These are phyloP conservation scores for Omphalotus guepiniiformis DNA, from an alignment of 768 basidiomycete species.

Conservation along the genomic window DNA sequence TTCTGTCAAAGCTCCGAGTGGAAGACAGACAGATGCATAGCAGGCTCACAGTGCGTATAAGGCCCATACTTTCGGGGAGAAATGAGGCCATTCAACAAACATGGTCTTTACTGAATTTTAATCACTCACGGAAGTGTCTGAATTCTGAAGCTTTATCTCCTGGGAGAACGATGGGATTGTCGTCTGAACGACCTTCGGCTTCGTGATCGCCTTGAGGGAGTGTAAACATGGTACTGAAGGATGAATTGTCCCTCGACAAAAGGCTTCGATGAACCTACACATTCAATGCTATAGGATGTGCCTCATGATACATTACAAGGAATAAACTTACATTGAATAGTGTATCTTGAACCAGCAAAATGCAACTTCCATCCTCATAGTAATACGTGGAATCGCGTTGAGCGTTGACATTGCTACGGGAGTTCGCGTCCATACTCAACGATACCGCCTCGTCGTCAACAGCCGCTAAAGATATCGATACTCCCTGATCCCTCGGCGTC, in stretches of 20 bases:
- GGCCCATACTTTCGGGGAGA: slow-evolving; percentile 43
- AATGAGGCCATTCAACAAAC: not conserved
- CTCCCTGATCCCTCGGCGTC: too few relatives aligned
- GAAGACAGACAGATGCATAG: slow-evolving; percentile 1
- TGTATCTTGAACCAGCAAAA: slow-evolving; percentile 57
- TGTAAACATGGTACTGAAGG: slow-evolving; percentile 63
- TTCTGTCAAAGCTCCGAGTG: slow-evolving; percentile 6
- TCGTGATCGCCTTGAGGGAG: slow-evolving; percentile 52
- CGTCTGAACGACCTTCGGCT: slow-evolving; percentile 59
- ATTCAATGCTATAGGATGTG: slow-evolving; percentile 3
- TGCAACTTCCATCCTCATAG: slow-evolving; percentile 64
- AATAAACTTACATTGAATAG: slow-evolving; percentile 58
- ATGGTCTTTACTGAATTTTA: not conserved
- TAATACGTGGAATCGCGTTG: slow-evolving; percentile 55
- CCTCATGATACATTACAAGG: not conserved
- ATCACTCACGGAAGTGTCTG: slow-evolving; percentile 43
- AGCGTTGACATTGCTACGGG: not conserved
- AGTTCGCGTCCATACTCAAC: not conserved
- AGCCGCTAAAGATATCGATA: not conserved
- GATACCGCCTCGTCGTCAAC: not conserved
- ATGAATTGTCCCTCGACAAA: slow-evolving; percentile 58
- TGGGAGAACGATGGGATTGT: slow-evolving; percentile 55
- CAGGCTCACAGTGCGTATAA: slow-evolving; percentile 66
- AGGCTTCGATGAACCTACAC: slow-evolving; percentile 54
- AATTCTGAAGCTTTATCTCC: slow-evolving; percentile 68